Evolutionary conservation across 805 yeast genomes (phyloP).

Genomic region (Kazachstania kunashirensis): DNA sequence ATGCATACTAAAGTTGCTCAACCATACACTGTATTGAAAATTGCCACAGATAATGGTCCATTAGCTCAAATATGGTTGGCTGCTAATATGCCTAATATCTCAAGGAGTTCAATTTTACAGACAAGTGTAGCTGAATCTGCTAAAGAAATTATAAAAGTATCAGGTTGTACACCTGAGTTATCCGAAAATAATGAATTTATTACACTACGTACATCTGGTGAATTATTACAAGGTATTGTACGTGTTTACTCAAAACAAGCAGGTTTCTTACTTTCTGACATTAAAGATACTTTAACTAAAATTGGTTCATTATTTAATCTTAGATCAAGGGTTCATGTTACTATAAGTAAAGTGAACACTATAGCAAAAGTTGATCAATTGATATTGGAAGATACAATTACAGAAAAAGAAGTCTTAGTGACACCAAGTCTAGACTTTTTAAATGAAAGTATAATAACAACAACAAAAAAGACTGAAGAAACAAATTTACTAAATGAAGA

Average conservation of each 20-base stretch:
- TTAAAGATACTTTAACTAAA: slow-evolving; percentile 61
- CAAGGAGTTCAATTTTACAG: slow-evolving; percentile 47
- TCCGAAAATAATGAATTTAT: slow-evolving; percentile 41
- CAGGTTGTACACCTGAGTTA: slow-evolving; percentile 19
- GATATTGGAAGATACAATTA: slow-evolving; percentile 65
- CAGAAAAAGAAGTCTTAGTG: slow-evolving; percentile 62
- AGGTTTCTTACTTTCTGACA: slow-evolving; percentile 73
- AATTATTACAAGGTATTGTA: slow-evolving; percentile 76
- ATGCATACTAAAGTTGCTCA: neutral
- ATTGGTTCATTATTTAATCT: slow-evolving; percentile 57
- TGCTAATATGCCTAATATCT: slow-evolving; percentile 48
- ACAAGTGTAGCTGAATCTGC: slow-evolving; percentile 66
- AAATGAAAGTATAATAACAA: slow-evolving; percentile 11
- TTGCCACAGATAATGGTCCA: slow-evolving; percentile 52
- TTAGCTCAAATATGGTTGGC: slow-evolving; percentile 89
- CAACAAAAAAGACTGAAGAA: slow-evolving; percentile 6
- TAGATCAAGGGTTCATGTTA: slow-evolving; percentile 38
- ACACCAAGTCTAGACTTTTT: slow-evolving; percentile 46
- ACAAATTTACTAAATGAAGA: slow-evolving; percentile 11
- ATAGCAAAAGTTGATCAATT: slow-evolving; percentile 50
- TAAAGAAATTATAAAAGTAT: slow-evolving; percentile 47
- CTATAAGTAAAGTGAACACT: slow-evolving; percentile 52
- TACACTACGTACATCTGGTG: slow-evolving; percentile 77
- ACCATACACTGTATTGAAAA: slow-evolving; percentile 3
- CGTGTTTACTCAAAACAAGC: slow-evolving; percentile 81